Percentiles rank a stretch among this genome's conserved stretches.
These are phyloP conservation scores for Moesziomyces parantarcticus DNA, from an alignment of 1,284 basidiomycete species.

Conservation along the genomic window DNA sequence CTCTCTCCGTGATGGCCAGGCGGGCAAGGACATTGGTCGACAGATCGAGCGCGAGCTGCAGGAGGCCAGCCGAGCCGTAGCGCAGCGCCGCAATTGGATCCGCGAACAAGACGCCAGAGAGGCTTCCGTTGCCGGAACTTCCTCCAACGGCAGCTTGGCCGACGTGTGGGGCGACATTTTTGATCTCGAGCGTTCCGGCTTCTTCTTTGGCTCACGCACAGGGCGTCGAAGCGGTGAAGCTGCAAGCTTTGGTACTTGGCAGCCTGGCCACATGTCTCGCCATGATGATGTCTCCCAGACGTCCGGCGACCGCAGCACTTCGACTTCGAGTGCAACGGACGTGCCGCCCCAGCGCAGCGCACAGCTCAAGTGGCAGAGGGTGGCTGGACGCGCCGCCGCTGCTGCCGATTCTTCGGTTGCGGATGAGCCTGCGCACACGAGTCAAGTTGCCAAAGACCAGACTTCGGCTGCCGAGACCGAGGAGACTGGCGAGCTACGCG, in stretches of 20 bases:
- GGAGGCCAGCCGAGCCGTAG: conserved; percentile 32
- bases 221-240: conserved; percentile 16
- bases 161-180: conserved; percentile 19
- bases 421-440: not conserved
- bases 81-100: conserved; percentile 31
- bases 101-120: conserved; percentile 27
- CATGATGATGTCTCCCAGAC: conserved; percentile 15
- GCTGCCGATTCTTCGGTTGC: not conserved
- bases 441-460: not conserved
- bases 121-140: conserved; percentile 7
- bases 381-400: conserved; percentile 17
- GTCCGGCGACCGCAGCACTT: conserved; percentile 6
- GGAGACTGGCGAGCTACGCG: conserved; percentile 8
- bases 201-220: conserved; percentile 26
- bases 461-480: not conserved
- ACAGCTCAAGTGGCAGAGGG: conserved; percentile 36
- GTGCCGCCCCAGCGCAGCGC: conserved; percentile 9
- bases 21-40: conserved; percentile 22
- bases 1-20: conserved; percentile 25
- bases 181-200: conserved; percentile 16
- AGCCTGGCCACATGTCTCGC: conserved; percentile 1
- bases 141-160: conserved; percentile 5
- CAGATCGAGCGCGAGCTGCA: conserved; percentile 41
- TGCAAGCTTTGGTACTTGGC: conserved; percentile 10
- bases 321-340: not conserved